Evolutionary conservation across 768 basidiomycete genomes (phyloP).

Genomic region (Pleurotus cornucopiae): DNA sequence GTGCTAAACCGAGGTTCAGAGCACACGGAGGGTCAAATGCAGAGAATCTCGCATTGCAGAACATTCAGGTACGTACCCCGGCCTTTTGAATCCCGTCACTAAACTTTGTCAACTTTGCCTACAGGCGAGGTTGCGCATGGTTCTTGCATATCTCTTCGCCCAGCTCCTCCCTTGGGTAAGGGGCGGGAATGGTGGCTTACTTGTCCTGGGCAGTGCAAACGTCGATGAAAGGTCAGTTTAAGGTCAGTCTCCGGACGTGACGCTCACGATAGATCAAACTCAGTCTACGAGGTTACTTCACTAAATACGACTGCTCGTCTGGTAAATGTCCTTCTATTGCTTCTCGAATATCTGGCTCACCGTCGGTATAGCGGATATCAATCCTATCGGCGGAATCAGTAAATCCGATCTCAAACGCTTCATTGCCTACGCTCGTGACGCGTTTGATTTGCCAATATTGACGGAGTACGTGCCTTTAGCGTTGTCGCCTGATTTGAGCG

Average conservation of each 20-base stretch:
- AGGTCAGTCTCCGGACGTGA: neutral
- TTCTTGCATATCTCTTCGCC: slow-evolving; percentile 90
- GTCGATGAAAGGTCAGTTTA: slow-evolving; percentile 85
- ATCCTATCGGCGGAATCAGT: slow-evolving; percentile 97
- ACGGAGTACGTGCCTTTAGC: slow-evolving; percentile 46
- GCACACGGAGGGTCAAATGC: slow-evolving; percentile 82
- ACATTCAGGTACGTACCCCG: slow-evolving; percentile 70
- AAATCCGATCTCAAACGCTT: slow-evolving; percentile 97
- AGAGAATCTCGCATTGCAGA: slow-evolving; percentile 96
- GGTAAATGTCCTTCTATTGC: slow-evolving; percentile 34
- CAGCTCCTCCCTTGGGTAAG: slow-evolving; percentile 92
- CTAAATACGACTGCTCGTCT: slow-evolving; percentile 96
- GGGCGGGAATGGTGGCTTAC: slow-evolving; percentile 76
- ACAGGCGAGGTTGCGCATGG: slow-evolving; percentile 91
- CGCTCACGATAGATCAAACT: neutral
- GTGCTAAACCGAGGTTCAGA: slow-evolving; percentile 58
- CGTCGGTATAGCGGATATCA: slow-evolving; percentile 74
- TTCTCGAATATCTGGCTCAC: neutral
- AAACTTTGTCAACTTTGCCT: neutral
- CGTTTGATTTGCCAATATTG: slow-evolving; percentile 85
- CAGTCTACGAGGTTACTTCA: slow-evolving; percentile 92
- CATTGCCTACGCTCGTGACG: slow-evolving; percentile 74
- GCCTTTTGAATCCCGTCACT: neutral
- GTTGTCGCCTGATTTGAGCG: slow-evolving; percentile 2
- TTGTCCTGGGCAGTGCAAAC: slow-evolving; percentile 97